Evolutionary conservation across 257 asterid genomes (phyloP).

Genomic region (Oldenlandia corymbosa): DNA sequence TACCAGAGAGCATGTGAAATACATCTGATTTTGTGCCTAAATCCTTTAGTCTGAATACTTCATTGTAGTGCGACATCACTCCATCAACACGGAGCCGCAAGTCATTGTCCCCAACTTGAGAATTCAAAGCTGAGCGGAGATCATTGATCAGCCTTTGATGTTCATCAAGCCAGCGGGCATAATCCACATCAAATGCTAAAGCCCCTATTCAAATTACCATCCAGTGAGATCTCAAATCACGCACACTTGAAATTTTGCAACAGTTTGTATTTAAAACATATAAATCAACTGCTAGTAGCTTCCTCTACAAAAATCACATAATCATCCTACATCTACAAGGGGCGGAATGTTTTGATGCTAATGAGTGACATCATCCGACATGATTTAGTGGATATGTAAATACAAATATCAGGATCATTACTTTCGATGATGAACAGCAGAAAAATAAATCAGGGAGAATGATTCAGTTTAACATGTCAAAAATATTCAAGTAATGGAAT

Average conservation of each 20-base stretch:
- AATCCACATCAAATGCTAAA: slow-evolving; percentile 73
- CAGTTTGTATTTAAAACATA: no score
- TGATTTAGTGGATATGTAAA: not conserved
- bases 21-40: slow-evolving; percentile 65
- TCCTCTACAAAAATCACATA: no score
- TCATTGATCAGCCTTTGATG: slow-evolving; percentile 56
- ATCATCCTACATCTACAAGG: not conserved
- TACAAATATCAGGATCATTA: not conserved
- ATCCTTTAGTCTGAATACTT: slow-evolving; percentile 59
- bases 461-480: no score
- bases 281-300: no score
- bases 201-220: slow-evolving; percentile 39
- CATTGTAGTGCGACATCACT: slow-evolving; percentile 80
- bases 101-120: slow-evolving; percentile 53
- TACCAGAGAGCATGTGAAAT: slow-evolving; percentile 87
- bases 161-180: slow-evolving; percentile 80
- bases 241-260: no score
- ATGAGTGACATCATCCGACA: not conserved
- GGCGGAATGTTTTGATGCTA: not conserved
- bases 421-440: not conserved
- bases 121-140: slow-evolving; percentile 65
- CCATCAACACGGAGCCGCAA: slow-evolving; percentile 63
- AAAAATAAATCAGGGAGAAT: no score
- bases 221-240: not conserved
- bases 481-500: no score